These are phyloP conservation scores for Lippia alba DNA, from an alignment of 305 asterid genomes.

Conservation along the genomic window DNA sequence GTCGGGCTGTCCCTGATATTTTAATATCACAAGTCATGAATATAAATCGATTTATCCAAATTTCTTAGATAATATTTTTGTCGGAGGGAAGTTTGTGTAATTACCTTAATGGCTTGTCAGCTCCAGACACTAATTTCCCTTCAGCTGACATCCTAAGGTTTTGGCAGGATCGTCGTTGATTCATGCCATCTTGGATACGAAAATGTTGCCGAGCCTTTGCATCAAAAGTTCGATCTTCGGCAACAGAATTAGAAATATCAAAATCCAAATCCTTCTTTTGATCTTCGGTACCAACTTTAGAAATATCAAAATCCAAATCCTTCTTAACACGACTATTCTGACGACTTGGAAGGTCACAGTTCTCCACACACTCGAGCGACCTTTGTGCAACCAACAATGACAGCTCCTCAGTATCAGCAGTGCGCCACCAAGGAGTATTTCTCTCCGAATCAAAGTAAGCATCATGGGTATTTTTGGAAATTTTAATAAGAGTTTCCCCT, in stretches of 20 bases:
- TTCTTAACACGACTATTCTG: constrained; percentile 50
- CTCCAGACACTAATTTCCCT: constrained; percentile 36
- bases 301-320: constrained; percentile 35
- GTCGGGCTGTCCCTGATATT: constrained; percentile 39
- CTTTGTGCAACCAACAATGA: constrained; percentile 69
- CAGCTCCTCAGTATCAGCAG: constrained; percentile 76
- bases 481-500: constrained; percentile 34
- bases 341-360: constrained; percentile 91
- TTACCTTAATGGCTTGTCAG: constrained; percentile 51
- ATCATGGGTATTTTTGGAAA: constrained; percentile 39
- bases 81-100: constrained; percentile 9
- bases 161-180: constrained; percentile 35
- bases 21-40: constrained; percentile 13
- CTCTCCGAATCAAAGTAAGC: constrained; percentile 54
- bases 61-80: not conserved
- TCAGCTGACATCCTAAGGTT: constrained; percentile 38
- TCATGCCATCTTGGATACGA: constrained; percentile 25
- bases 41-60: not conserved
- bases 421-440: constrained; percentile 87
- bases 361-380: constrained; percentile 67
- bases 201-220: constrained; percentile 15
- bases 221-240: constrained; percentile 30
- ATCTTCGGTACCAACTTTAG: constrained; percentile 26
- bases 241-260: constrained; percentile 21
- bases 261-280: not conserved